These are phyloP conservation scores for Ustilago trichophora DNA, from an alignment of 1,284 basidiomycete species.

Conservation along the genomic window DNA sequence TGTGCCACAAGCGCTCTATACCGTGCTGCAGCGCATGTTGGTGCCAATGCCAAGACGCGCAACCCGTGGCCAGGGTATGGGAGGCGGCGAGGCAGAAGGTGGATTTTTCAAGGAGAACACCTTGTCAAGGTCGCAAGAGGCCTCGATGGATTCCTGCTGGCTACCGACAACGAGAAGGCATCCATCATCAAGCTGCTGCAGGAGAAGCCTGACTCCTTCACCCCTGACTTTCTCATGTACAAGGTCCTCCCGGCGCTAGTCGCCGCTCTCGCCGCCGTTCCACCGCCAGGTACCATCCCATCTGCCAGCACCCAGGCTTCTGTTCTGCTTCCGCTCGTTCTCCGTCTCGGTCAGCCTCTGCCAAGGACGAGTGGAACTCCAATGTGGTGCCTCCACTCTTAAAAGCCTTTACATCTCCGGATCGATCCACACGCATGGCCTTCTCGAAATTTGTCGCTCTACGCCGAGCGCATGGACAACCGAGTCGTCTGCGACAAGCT, in stretches of 20 bases:
- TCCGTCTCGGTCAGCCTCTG: slow-evolving; percentile 53
- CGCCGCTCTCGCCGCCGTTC: slow-evolving; percentile 72
- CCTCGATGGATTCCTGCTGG: slow-evolving; percentile 85
- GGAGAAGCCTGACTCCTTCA: slow-evolving; percentile 69
- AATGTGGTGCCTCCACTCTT: slow-evolving; percentile 51
- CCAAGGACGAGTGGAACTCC: slow-evolving; percentile 48
- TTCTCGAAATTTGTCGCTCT: slow-evolving; percentile 87
- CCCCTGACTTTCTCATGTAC: slow-evolving; percentile 84
- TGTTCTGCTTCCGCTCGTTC: slow-evolving; percentile 58
- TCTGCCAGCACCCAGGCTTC: slow-evolving; percentile 43
- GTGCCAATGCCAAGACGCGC: slow-evolving; percentile 86
- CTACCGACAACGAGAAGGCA: slow-evolving; percentile 82
- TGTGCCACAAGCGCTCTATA: slow-evolving; percentile 81
- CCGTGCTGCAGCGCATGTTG: slow-evolving; percentile 83
- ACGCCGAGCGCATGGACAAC: slow-evolving; percentile 85
- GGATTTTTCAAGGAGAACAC: slow-evolving; percentile 88
- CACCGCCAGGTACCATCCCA: slow-evolving; percentile 42
- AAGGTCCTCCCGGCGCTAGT: slow-evolving; percentile 87
- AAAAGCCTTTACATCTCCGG: slow-evolving; percentile 67
- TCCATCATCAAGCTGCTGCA: slow-evolving; percentile 67
- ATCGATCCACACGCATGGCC: slow-evolving; percentile 93
- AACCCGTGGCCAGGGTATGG: slow-evolving; percentile 71
- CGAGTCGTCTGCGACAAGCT: slow-evolving; percentile 85
- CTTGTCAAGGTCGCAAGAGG: slow-evolving; percentile 85
- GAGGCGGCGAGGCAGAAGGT: slow-evolving; percentile 62